These are phyloP conservation scores for Chenopodium quinoa DNA, from an alignment of 148 eudicot species.

Conservation along the genomic window DNA sequence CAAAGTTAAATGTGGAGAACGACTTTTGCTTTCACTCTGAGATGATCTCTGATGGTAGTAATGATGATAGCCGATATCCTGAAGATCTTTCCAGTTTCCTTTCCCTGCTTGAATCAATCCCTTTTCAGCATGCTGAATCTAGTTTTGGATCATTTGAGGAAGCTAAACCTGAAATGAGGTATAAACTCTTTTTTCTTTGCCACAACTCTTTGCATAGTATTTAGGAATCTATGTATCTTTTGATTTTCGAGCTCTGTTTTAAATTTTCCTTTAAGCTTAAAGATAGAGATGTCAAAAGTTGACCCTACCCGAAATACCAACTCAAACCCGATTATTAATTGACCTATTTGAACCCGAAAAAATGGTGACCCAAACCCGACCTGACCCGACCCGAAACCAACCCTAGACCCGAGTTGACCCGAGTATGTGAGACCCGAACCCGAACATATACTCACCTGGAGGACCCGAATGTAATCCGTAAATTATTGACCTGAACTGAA, in stretches of 20 bases:
- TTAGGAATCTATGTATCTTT: constrained; percentile 2
- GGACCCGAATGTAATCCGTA: too few relatives aligned
- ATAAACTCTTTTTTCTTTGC: constrained; percentile 11
- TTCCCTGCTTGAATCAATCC: constrained; percentile 83
- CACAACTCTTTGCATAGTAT: constrained; percentile 3
- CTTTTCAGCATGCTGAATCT: constrained; percentile 53
- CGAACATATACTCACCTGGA: too few relatives aligned
- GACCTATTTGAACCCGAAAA: too few relatives aligned
- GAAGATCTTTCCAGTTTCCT: constrained; percentile 80
- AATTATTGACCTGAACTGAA: too few relatives aligned
- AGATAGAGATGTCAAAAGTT: too few relatives aligned
- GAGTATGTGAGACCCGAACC: too few relatives aligned
- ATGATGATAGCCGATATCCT: constrained; percentile 57
- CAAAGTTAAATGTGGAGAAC: constrained; percentile 51
- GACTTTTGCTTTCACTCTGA: constrained; percentile 60
- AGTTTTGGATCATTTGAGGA: constrained; percentile 56
- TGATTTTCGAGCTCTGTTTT: neutral
- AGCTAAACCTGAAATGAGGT: constrained; percentile 66
- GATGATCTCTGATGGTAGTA: constrained; percentile 51
- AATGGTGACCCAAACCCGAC: too few relatives aligned
- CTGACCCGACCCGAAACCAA: too few relatives aligned
- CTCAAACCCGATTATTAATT: too few relatives aligned
- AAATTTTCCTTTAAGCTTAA: neutral
- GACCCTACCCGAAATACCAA: too few relatives aligned
- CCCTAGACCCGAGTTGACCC: too few relatives aligned